Conservation (phyloP, 345 rosid genomes). For the Citrus glauca region DNA sequence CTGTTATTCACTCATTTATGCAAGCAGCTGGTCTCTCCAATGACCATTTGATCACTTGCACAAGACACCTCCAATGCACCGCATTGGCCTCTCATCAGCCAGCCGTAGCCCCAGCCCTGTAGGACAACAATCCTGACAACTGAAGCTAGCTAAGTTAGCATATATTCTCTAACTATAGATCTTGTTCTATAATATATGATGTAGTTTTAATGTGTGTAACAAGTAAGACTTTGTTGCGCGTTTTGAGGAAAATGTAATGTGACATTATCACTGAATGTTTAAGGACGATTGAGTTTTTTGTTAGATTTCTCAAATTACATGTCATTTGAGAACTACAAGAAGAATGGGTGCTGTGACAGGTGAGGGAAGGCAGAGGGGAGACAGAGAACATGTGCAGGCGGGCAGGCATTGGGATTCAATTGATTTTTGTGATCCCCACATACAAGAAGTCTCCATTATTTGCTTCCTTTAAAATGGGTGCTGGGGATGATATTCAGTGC, state of each 20-base stretch:
- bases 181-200: too few relatives aligned
- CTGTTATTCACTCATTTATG: constrained; percentile 61
- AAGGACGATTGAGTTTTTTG: not conserved
- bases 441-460: not conserved
- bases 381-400: constrained; percentile 2
- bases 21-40: constrained; percentile 66
- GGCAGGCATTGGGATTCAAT: constrained; percentile 4
- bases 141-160: not conserved
- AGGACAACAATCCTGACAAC: constrained; percentile 7
- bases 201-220: too few relatives aligned
- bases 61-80: constrained; percentile 49
- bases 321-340: not conserved
- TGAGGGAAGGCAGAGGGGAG: not conserved
- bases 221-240: too few relatives aligned
- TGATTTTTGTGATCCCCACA: not conserved
- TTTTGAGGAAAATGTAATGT: too few relatives aligned
- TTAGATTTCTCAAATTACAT: not conserved
- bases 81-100: constrained; percentile 20
- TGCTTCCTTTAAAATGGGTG: not conserved
- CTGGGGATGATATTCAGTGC: too few relatives aligned
- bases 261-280: not conserved
- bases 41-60: constrained; percentile 60
- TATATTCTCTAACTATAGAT: too few relatives aligned
- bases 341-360: not conserved
- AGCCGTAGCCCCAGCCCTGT: not conserved